Evolutionary conservation across 805 yeast species (phyloP).

Genomic region (Candida silvicultrix): DNA sequence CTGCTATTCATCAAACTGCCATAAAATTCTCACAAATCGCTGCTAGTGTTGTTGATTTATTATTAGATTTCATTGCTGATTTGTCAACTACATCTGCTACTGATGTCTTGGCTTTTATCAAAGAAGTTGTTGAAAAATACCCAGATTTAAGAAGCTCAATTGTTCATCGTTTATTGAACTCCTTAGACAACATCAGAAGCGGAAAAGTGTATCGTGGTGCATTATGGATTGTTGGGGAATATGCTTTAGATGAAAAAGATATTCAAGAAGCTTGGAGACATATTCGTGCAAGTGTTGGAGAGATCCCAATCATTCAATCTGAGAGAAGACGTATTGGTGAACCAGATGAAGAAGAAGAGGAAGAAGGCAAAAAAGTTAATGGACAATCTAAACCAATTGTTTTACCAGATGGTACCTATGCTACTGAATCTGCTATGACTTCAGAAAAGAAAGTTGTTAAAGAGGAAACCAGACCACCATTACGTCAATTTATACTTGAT

Average conservation of each 20-base stretch:
- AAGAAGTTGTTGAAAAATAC: conserved; percentile 89
- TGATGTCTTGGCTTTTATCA: conserved; percentile 86
- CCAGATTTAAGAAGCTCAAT: conserved; percentile 70
- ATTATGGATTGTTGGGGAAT: conserved; percentile 95
- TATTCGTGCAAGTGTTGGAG: conserved; percentile 79
- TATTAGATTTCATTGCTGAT: conserved; percentile 82
- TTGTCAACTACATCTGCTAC: conserved; percentile 79
- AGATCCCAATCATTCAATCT: conserved; percentile 79
- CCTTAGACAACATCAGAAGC: conserved; percentile 65
- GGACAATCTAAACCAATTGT: conserved; percentile 66
- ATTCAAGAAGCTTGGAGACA: conserved; percentile 84
- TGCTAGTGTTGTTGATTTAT: conserved; percentile 78
- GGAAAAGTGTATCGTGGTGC: conserved; percentile 93
- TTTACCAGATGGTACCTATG: conserved; percentile 98
- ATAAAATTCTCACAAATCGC: conserved; percentile 87
- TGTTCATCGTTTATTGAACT: conserved; percentile 50
- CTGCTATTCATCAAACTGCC: conserved; percentile 86
- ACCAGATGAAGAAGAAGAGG: conserved; percentile 27
- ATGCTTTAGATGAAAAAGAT: conserved; percentile 60
- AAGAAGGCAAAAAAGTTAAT: conserved; percentile 22
- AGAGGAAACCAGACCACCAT: conserved; percentile 51
- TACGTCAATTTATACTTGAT: conserved; percentile 72
- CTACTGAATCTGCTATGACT: conserved; percentile 82
- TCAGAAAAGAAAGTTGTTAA: conserved; percentile 33
- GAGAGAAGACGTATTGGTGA: conserved; percentile 45